Conservation (phyloP, 345 rosid genomes). For the Pistacia integerrima region DNA sequence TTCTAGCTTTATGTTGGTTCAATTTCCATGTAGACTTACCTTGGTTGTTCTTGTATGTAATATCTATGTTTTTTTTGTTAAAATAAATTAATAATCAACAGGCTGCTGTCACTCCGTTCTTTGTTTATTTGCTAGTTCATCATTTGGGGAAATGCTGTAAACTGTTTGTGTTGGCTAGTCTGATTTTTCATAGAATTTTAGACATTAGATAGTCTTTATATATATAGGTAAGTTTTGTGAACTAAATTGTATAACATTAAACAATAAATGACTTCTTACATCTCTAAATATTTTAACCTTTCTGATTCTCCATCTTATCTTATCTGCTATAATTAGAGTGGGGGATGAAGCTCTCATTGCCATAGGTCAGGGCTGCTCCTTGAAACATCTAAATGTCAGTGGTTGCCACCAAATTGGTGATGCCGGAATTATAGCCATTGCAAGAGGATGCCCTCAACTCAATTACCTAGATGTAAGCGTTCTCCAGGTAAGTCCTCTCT, state of each 20-base stretch:
- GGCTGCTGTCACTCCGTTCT: not conserved
- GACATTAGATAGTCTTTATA: not conserved
- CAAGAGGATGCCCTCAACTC: slow-evolving; percentile 83
- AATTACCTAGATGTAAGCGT: slow-evolving; percentile 78
- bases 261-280: not conserved
- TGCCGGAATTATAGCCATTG: slow-evolving; percentile 81
- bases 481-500: slow-evolving; percentile 58
- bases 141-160: not conserved
- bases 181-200: not conserved
- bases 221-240: not conserved
- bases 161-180: not conserved
- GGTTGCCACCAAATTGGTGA: slow-evolving; percentile 87
- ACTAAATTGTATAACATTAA: not conserved
- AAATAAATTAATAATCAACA: not conserved
- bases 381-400: slow-evolving; percentile 74
- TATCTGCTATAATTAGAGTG: slow-evolving; percentile 46
- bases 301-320: not conserved
- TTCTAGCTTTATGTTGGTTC: not conserved
- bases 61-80: not conserved
- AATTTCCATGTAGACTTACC: not conserved
- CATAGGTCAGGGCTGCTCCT: slow-evolving; percentile 74
- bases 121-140: not conserved
- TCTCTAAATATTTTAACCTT: not conserved
- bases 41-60: not conserved
- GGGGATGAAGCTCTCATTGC: slow-evolving; percentile 80